Base-by-base conservation (phyloP, 2,329 filamentous ascomycete species). In the Neocucurbitaria cava region DNA sequence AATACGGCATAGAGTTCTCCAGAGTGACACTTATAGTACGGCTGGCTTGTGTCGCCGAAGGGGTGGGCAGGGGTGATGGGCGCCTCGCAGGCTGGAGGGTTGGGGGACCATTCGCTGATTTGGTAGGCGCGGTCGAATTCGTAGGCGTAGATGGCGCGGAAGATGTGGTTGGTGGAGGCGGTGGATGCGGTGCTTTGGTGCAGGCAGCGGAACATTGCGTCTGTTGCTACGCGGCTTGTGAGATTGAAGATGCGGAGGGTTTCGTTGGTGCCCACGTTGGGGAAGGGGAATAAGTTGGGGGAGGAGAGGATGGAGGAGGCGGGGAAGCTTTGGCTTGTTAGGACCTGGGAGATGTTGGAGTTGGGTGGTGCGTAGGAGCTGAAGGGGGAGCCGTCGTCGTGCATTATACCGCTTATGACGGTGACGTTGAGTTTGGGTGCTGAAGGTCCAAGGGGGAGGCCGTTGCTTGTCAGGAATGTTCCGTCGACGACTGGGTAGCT, bases 21-120 rank as follows among this genome's bases (percentile, higher is more conserved):
- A 7, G 68, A 70, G 43, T 75, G 72, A 40, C 67, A 69, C 28
- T 58, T 65, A 35, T 61, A 70, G 47, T 66, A 69, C 10, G 68
- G 65, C 17, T 50, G 46, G 8, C 24, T 44, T 1, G 69, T 50
- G 40, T 75, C 65, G 8, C 72, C 72, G 21, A 52, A 56, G 0
- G 70, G 77, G 35, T 64, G 54, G 2, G 31, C 48, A 3, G 64
- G 23, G 4, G 66, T 62, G 13, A 35, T 42, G 1, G 72, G 70
- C 3, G 71, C 65, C 21, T 69, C 63, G 51, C 81, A 83, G 8
- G 64, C 64, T 1, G 66, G 68, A 11, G 62, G 52, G 39, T 75
- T 75, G 1, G 70, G 70, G 30, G 57, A 62, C 53, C 58, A 73
- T 26, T 61, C 61, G 2, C 45, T 45, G 15, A 71, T 58, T 40